Base-by-base conservation (phyloP, 2,329 filamentous ascomycete genomes). In the Diaporthe amygdali region DNA sequence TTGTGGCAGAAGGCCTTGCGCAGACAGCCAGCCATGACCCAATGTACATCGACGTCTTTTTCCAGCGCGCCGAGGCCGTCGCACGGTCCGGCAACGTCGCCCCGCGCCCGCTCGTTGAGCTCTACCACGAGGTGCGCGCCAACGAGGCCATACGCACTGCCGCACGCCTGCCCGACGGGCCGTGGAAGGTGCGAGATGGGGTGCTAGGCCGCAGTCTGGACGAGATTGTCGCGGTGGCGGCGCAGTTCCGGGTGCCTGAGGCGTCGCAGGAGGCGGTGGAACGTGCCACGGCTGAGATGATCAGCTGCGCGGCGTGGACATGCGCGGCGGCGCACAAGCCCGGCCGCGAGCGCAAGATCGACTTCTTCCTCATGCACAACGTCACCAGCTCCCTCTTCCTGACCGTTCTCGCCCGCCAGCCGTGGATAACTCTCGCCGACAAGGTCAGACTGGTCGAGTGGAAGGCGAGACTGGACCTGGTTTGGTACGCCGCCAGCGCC, bases 1-100 rank as follows among this genome's bases (percentile, higher is more conserved):
- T 94, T 72, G 83, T 93, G 25, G 90, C 91, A 1, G 89, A 93
- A 80, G 91, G 82, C 0, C 86, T 94, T 14, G 91, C 92, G 0
- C 87, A 93, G 79, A 84, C 89, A 0, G 89, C 89, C 3, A 83
- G 88, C 0, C 88, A 93, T 75, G 84, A 85, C 30, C 76, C 15
- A 30, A 70, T 80, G 34, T 87, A 86, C 84, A 84, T 89, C 5
- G 81, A 79, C 1, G 70, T 79, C 0, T 84, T 88, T 59, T 84
- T 93, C 59, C 8, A 22, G 27, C 34, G 30, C 3, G 20, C 30
- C 27, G 66, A 68, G 34, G 17, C 10, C 14, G 17, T 55, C n/a
- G 66, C 66, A 20, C 14, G 25, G 3, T 17, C 47, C 3, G 5
- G 17, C 4, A 5, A 30, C 9, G 32, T 8, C 4, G 12, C 32